These are phyloP conservation scores for Suhomyces vadensis DNA, from an alignment of 805 yeast species.

Conservation along the genomic window DNA sequence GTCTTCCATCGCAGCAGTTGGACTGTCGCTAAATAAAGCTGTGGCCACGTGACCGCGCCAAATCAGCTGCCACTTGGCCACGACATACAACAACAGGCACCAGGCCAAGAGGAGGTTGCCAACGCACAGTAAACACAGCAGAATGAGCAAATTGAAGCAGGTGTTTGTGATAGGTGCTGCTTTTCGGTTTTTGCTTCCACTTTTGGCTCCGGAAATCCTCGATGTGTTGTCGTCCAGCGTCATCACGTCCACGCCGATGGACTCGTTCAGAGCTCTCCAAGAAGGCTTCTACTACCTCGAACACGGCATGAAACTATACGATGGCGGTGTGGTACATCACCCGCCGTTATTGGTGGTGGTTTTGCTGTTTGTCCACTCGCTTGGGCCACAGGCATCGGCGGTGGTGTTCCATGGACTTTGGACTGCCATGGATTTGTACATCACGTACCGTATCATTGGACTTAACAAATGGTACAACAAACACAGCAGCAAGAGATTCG, in stretches of 20 bases:
- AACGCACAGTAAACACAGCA: not conserved
- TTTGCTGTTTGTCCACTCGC: conserved; percentile 40
- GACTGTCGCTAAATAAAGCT: not conserved
- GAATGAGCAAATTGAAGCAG: conserved; percentile 24
- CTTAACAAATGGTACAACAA: conserved; percentile 46
- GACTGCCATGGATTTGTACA: conserved; percentile 58
- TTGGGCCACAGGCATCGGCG: conserved; percentile 7
- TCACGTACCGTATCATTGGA: conserved; percentile 53
- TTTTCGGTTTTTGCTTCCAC: conserved; percentile 37
- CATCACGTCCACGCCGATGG: conserved; percentile 70
- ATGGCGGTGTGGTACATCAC: conserved; percentile 86
- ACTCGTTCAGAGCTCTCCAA: conserved; percentile 56
- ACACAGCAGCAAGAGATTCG: conserved; percentile 18
- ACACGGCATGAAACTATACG: conserved; percentile 64
- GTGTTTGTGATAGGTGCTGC: conserved; percentile 30
- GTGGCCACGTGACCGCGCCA: not conserved
- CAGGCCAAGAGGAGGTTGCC: too few species aligned
- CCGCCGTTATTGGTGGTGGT: conserved; percentile 69
- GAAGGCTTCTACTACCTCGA: conserved; percentile 38
- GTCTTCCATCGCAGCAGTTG: not conserved
- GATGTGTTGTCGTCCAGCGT: conserved; percentile 41
- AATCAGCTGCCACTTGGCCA: too few species aligned
- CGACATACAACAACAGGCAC: too few species aligned
- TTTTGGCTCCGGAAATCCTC: conserved; percentile 32
- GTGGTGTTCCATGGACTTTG: conserved; percentile 45